A percentile compares a stretch with the other conserved stretches of the same genome.
These are phyloP conservation scores for Fusarium xyrophilum DNA, from an alignment of 2,329 filamentous ascomycete species.

Conservation along the genomic window DNA sequence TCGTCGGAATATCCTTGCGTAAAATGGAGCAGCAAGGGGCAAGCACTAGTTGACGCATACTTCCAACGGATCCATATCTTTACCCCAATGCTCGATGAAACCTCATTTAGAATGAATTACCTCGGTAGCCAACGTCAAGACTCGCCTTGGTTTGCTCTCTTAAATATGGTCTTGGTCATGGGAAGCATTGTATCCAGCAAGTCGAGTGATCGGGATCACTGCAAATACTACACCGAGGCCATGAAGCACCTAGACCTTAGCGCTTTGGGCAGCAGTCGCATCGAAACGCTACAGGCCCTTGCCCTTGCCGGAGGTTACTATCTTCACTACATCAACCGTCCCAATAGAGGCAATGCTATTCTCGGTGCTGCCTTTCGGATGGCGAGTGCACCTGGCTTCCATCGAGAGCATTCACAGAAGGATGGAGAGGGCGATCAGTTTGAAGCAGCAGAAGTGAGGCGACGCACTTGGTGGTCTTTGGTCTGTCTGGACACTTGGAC, in stretches of 20 bases:
- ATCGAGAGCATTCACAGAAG: not conserved
- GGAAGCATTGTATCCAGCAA: not conserved
- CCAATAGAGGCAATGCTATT: constrained; percentile 9
- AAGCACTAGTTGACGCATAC: constrained; percentile 1
- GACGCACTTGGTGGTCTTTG: constrained; percentile 4
- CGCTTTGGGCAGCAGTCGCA: constrained; percentile 1
- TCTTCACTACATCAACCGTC: constrained; percentile 9
- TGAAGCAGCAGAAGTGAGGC: not conserved
- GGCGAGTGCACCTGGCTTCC: constrained; percentile 5
- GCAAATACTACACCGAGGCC: not conserved
- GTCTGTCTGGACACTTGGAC: not conserved
- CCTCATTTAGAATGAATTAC: not conserved
- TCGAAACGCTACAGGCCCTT: constrained; percentile 6
- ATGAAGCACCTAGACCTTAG: not conserved
- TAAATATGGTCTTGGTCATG: constrained; percentile 9
- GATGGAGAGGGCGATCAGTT: not conserved
- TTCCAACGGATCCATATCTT: constrained; percentile 6
- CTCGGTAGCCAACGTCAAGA: not conserved
- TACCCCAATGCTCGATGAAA: constrained; percentile 1
- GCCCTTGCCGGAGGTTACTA: not conserved
- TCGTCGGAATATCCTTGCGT: not conserved
- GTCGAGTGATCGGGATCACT: not conserved
- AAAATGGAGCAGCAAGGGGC: not conserved
- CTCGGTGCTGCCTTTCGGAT: constrained; percentile 6
- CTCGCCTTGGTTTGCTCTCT: not conserved